Evolutionary conservation across 2,329 filamentous ascomycete genomes (phyloP), one percentile per base, ranked within the genome.

Genomic region (Fusarium floridanum): DNA sequence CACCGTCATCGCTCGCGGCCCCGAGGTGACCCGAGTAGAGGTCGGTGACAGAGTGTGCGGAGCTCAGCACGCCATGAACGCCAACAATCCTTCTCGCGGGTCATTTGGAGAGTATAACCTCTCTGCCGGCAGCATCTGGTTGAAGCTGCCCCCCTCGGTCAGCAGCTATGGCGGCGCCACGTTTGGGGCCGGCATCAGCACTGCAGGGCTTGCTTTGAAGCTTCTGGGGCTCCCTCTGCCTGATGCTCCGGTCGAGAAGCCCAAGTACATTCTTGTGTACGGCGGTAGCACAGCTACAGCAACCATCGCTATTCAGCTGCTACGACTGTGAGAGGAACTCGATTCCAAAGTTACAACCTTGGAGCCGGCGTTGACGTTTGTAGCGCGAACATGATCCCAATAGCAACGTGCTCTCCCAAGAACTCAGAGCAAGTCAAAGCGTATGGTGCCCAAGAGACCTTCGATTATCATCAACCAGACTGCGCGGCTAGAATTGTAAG

Each of bases 391-490:
- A 43, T 63, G 10, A 56, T 63, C 12, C 48, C 62, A 7, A 59
- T 68, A 7, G 24, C 65, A 14, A 65, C 65, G 5, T 68, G 48
- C 39, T 48, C 71, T 11, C 76, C 81, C 2, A 70, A 71, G 24
- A 86, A 87, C 74, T 80, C 81, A 48, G 82, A 80, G 2, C 82
- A 85, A 8, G 81, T 86, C 29, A 79, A 80, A 61, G 77, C 75
- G 0, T 81, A 82, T n/a, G 87, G 87, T 14, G 86, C 86, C 0
- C 82, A 82, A 14, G 76, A 75, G 1, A 80, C 77, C 17, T 86
- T 87, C 66, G 84, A 88, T 79, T 85, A 88, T 75, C 76, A 76
- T 27, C 61, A 76, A 12, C 64, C 72, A 1, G 73, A 64, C 5
- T 75, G 70, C 20, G 75, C 69, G 5, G 65, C 27, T 0, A 66